Evolutionary conservation across 2,329 filamentous ascomycete genomes (phyloP), one percentile per base, ranked within the genome.

Genomic region (Cercospora zeae-maydis): DNA sequence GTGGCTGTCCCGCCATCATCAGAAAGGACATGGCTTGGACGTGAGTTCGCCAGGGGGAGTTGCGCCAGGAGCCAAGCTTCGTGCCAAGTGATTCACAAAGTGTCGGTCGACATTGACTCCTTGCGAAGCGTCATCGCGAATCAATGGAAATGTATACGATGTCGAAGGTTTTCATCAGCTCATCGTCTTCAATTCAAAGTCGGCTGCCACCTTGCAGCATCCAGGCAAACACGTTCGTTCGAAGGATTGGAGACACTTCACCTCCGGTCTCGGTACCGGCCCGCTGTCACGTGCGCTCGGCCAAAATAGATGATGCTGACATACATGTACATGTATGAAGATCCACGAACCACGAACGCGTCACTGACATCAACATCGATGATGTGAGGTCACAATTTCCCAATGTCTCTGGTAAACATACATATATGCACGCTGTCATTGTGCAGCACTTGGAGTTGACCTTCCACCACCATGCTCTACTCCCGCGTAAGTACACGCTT

Each of bases 401-500:
- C 21, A 6, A 31, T 39, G 34, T 33, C 39, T 31, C 52, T 62
- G 42, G 49, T 59, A 62, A 39, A 5, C n/a, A 27, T 6, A 27
- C 27, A 58, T 36, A 19, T 39, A 39, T 47, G 27, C 47, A 42
- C 24, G 47, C 6, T 54, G 61, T 45, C 57, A 53, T 53, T 3
- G 51, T 42, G 56, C 63, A 39, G 14, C 31, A 13, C 6, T 27
- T 39, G 36, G 14, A 10, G 27, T 34, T 34, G 49, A 13, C 42
- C 31, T 49, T 24, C 49, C 16, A 21, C n/a, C 60, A 61, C 14
- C 11, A 67, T 67, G 63, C 42, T 60, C 42, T 59, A 51, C 31
- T 52, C 52, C 34, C 61, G 55, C 37, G 61, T 65, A 65, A 65
- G 58, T 59, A 57, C 58, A 47, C 62, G 65, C 21, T 24, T 62